Evolutionary conservation across 129 eudicot genomes (phyloP).

Genomic region (Centella asiatica): DNA sequence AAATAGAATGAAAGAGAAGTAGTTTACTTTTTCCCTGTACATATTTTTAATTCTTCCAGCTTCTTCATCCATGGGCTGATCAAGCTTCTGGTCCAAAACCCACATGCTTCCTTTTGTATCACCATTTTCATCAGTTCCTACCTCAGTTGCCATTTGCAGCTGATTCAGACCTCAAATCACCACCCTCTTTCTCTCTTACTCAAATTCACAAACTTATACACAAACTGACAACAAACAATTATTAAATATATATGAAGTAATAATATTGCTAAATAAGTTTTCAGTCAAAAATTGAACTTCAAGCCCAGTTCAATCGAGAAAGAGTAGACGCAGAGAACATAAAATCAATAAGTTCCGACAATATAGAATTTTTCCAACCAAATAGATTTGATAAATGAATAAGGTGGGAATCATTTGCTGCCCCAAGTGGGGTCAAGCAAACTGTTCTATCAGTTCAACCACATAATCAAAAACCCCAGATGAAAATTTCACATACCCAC

Average conservation of each 20-base stretch:
- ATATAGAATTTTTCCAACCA: no score
- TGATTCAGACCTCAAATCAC: neutral
- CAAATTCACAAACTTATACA: constrained; percentile 11
- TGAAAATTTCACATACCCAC: neutral
- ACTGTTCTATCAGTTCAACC: constrained; percentile 18
- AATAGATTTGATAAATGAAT: no score
- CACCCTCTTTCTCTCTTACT: constrained; percentile 20
- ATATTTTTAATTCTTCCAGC: constrained; percentile 75
- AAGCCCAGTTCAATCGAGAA: neutral
- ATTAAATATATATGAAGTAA: neutral
- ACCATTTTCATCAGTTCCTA: constrained; percentile 40
- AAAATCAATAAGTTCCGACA: neutral
- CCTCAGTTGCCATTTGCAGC: constrained; percentile 28
- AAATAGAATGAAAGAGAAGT: neutral
- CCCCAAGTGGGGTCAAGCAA: constrained; percentile 17
- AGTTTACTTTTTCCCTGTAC: constrained; percentile 74
- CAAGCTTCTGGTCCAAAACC: constrained; percentile 90
- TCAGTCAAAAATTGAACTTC: neutral
- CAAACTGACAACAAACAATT: neutral
- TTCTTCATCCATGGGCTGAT: constrained; percentile 98
- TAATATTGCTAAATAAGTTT: no score
- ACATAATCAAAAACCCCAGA: constrained; percentile 6
- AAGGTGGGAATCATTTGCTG: neutral
- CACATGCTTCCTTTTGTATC: constrained; percentile 82
- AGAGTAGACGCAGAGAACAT: neutral